Evolutionary conservation across 768 basidiomycete genomes (phyloP), one percentile per base, ranked within the genome.

Genomic region (Cystobasidium onofrii): DNA sequence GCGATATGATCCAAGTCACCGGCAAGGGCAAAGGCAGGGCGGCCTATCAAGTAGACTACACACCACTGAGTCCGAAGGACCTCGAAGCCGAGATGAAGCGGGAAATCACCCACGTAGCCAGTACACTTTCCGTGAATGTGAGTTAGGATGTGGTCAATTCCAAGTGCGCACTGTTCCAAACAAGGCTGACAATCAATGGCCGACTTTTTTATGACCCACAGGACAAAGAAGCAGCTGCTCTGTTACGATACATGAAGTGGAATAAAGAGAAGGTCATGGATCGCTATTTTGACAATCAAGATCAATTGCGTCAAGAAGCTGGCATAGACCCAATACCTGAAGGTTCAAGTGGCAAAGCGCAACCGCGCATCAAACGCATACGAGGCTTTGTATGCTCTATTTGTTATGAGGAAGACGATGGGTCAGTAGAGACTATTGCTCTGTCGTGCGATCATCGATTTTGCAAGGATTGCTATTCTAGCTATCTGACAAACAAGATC

Each of bases 221-320:
- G 92, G 77, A 81, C 1, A 86, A 86, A 77, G 86, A 86, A 1
- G 93, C 93, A 2, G 85, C 87, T 1, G 83, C 93, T 34, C 85
- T 99, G 6, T 83, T 99, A 73, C 87, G 93, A 33, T 83, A 90
- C 82, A 86, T 89, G 84, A 84, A 85, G 70, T 99, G 96, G 96
- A 98, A 98, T 84, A 91, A 91, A 80, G 96, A 99, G 80, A 88
- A 89, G 71, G 86, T 99, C 25, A 91, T 92, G 77, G 95, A 98
- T 76, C 52, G 73, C 17, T 98, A 91, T 82, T 96, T 96, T 92
- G 95, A 97, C 78, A 90, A 92, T 74, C 86, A 91, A 0, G 84
- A 87, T 23, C 82, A 83, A 9, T 86, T 93, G 18, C 86, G 88
- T 33, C 84, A 86, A 31, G 86, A 86, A 7, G 92, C 94, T 0